These are phyloP conservation scores for Diaporthe ilicicola DNA, from an alignment of 2,329 filamentous ascomycete species.

Conservation along the genomic window DNA sequence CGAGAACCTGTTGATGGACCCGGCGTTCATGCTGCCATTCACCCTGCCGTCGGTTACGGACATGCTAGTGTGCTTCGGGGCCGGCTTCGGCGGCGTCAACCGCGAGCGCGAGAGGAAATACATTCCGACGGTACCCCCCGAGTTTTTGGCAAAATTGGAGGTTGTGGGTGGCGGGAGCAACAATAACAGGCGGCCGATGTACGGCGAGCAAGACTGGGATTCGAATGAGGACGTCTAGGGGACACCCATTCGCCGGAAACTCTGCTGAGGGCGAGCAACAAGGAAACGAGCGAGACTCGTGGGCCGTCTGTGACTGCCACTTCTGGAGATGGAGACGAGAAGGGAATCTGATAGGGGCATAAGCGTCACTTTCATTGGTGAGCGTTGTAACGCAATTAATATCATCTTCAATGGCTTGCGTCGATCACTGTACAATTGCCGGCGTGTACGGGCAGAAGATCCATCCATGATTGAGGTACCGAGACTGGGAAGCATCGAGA, in stretches of 20 bases:
- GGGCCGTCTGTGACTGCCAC: conserved; percentile 7
- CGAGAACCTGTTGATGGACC: conserved; percentile 82
- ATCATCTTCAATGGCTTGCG: conserved; percentile 20
- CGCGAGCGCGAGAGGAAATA: conserved; percentile 93
- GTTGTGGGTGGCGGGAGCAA: conserved; percentile 52
- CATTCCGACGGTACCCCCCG: conserved; percentile 91
- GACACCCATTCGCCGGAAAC: neutral
- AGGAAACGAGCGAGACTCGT: conserved; percentile 12
- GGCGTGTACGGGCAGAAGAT: conserved; percentile 9
- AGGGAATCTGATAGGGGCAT: neutral
- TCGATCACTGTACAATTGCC: neutral
- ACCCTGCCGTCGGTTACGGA: conserved; percentile 95
- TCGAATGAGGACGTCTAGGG: conserved; percentile 64
- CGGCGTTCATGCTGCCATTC: conserved; percentile 92
- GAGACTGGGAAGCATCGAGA: neutral
- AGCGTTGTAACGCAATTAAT: conserved; percentile 19
- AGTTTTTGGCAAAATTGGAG: conserved; percentile 91
- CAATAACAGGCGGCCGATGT: conserved; percentile 59
- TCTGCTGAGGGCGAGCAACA: conserved; percentile 9
- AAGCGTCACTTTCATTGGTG: conserved; percentile 14
- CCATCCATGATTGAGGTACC: neutral
- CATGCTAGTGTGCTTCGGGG: conserved; percentile 95
- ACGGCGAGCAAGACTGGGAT: conserved; percentile 72
- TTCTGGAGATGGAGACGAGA: neutral
- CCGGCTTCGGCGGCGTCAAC: conserved; percentile 92